Conservation (phyloP, 805 yeast species). For the Hanseniaspora lachancei region DNA sequence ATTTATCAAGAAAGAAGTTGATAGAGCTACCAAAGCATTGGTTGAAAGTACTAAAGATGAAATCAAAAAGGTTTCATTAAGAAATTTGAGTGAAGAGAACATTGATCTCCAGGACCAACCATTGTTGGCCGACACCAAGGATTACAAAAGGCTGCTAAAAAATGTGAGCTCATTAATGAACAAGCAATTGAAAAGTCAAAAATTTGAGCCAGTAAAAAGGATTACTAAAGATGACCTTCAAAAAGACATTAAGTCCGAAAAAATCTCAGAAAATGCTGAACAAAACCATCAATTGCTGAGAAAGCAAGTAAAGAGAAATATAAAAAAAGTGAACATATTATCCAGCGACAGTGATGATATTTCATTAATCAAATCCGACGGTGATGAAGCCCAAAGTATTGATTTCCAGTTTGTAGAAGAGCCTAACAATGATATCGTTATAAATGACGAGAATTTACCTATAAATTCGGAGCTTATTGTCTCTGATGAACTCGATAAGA, state of each 20-base stretch:
- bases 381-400: not conserved
- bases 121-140: not conserved
- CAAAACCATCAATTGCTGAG: not conserved
- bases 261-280: not conserved
- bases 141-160: conserved; percentile 1
- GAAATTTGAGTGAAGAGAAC: not conserved
- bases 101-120: not conserved
- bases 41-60: conserved; percentile 9
- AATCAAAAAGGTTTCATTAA: not conserved
- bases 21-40: conserved; percentile 23
- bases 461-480: not conserved
- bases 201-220: not conserved
- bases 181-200: conserved; percentile 2
- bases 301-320: not conserved
- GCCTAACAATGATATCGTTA: not conserved
- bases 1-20: conserved; percentile 75
- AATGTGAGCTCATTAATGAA: not conserved
- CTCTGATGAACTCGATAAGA: not conserved
- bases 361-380: not conserved
- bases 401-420: not conserved
- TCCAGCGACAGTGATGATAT: not conserved
- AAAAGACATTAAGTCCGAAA: not conserved
- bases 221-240: not conserved
- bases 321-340: not conserved
- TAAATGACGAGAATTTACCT: too few species aligned